Evolutionary conservation across 2,329 filamentous ascomycete genomes (phyloP).

Genomic region (Diaporthe sp.): DNA sequence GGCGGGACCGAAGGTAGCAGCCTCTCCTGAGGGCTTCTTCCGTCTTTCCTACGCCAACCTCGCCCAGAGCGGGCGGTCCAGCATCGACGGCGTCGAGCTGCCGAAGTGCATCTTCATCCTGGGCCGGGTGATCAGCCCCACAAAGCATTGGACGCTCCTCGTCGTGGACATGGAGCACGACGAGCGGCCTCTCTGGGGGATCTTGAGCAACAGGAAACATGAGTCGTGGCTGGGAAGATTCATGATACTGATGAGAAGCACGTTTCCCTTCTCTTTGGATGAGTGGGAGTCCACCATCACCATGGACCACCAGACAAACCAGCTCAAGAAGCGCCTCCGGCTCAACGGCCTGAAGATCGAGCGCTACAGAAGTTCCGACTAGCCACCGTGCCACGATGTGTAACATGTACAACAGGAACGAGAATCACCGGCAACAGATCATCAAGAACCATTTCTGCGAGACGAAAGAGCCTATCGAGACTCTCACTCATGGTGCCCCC

Average conservation of each 20-base stretch:
- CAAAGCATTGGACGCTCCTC: background rate
- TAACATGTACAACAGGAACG: too few species aligned
- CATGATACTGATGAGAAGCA: background rate
- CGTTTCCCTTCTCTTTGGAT: background rate
- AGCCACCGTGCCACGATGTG: too few species aligned
- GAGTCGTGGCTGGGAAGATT: background rate
- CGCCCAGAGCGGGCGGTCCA: too few species aligned
- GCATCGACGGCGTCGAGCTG: background rate
- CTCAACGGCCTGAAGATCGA: background rate
- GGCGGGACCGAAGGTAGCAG: too few species aligned
- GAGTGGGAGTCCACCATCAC: background rate
- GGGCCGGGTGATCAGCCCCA: background rate
- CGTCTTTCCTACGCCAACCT: too few species aligned
- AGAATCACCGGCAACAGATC: too few species aligned
- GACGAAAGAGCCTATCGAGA: too few species aligned
- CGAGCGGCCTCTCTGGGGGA: background rate
- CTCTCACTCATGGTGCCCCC: too few species aligned
- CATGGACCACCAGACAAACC: too few species aligned
- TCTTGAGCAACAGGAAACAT: background rate
- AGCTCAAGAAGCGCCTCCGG: background rate
- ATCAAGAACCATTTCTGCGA: too few species aligned
- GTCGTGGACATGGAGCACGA: background rate
- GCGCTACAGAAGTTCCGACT: background rate
- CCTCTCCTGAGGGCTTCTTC: too few species aligned
- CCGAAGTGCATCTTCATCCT: background rate